Evolutionary conservation across 495 filamentous ascomycete species (phyloP).

Genomic region (Elaphomyces granulatus): DNA sequence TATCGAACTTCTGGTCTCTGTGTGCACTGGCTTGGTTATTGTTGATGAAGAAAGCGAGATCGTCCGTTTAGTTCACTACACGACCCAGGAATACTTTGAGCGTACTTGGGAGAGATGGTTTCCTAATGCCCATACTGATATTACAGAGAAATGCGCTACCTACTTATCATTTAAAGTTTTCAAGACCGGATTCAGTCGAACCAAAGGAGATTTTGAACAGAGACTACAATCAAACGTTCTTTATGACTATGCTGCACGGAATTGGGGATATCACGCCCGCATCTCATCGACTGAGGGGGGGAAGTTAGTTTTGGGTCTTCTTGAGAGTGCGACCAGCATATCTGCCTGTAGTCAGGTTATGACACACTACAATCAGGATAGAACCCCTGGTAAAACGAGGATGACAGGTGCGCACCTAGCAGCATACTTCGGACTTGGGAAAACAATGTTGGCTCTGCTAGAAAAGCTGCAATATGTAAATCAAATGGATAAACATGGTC

Average conservation of each 20-base stretch:
- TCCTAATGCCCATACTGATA: slow-evolving; percentile 13
- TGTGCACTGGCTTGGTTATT: slow-evolving; percentile 24
- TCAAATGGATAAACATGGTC: background rate
- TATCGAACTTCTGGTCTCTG: slow-evolving; percentile 11
- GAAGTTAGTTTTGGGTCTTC: background rate
- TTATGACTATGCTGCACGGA: background rate
- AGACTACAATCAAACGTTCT: background rate
- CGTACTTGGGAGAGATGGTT: slow-evolving; percentile 12
- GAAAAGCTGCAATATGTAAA: background rate
- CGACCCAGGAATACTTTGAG: slow-evolving; percentile 22
- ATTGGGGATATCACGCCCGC: background rate
- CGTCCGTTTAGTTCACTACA: slow-evolving; percentile 18
- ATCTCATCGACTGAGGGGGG: background rate
- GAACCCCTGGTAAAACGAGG: background rate
- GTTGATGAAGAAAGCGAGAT: slow-evolving; percentile 19
- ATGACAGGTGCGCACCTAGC: slow-evolving; percentile 8
- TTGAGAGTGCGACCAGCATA: background rate
- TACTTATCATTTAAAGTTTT: slow-evolving; percentile 16
- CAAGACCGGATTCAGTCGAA: slow-evolving; percentile 1
- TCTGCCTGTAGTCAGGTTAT: background rate
- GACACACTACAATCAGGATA: background rate
- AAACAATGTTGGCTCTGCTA: background rate
- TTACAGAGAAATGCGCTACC: slow-evolving; percentile 15
- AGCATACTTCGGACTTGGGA: slow-evolving; percentile 8
- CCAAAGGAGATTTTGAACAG: background rate